These are phyloP conservation scores for Aleurites moluccanus DNA, from an alignment of 441 rosid genomes.

Conservation along the genomic window DNA sequence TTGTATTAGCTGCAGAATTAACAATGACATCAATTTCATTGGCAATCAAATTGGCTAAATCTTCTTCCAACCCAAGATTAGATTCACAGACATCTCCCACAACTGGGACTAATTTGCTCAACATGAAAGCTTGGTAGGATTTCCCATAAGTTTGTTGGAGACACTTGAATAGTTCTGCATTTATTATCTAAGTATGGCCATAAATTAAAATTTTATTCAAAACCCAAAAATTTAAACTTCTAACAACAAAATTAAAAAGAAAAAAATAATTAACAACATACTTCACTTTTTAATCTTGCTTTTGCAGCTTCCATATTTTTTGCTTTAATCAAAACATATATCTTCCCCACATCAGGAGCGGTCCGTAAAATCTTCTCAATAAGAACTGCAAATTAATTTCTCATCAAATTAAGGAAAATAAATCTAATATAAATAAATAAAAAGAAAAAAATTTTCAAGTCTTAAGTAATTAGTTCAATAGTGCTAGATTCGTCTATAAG, in stretches of 20 bases:
- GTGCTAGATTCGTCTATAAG: no score
- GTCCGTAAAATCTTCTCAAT: slow-evolving; percentile 86
- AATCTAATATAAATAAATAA: neutral
- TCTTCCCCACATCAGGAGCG: slow-evolving; percentile 81
- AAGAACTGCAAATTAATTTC: slow-evolving; percentile 45
- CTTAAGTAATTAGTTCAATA: neutral
- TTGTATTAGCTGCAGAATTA: slow-evolving; percentile 87
- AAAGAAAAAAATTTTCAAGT: neutral
- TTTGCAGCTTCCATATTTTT: slow-evolving; percentile 67
- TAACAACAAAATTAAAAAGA: neutral
- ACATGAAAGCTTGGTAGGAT: slow-evolving; percentile 71
- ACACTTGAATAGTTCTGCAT: slow-evolving; percentile 74
- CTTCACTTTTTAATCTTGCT: slow-evolving; percentile 72
- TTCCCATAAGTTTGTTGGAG: slow-evolving; percentile 66
- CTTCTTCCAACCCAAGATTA: slow-evolving; percentile 66
- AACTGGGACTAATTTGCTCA: slow-evolving; percentile 78
- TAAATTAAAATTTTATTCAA: slow-evolving; percentile 15
- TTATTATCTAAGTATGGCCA: slow-evolving; percentile 50
- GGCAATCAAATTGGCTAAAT: slow-evolving; percentile 49
- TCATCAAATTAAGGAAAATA: neutral
- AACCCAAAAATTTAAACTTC: neutral
- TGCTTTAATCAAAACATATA: slow-evolving; percentile 78
- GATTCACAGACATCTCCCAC: slow-evolving; percentile 66
- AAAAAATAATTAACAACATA: slow-evolving; percentile 24
- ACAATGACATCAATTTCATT: slow-evolving; percentile 73